Evolutionary conservation across 225 moss, liverwort and hornwort species (phyloP).

Genomic region (Asterella californica): DNA sequence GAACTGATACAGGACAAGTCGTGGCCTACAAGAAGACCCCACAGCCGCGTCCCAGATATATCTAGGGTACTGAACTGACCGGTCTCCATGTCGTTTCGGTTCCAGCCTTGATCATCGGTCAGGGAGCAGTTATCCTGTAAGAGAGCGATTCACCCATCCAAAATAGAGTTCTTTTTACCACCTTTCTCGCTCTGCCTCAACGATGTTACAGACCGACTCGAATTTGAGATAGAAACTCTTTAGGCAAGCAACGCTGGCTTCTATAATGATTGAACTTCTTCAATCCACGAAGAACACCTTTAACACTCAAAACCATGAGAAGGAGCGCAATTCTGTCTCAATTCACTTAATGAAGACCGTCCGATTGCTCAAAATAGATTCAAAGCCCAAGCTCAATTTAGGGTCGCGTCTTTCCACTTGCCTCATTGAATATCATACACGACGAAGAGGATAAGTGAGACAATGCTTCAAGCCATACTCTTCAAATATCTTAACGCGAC

Average conservation of each 20-base stretch:
- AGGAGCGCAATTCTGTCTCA: neutral
- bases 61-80: neutral
- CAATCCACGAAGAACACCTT: neutral
- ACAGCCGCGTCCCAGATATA: neutral
- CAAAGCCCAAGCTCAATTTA: neutral
- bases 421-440: neutral
- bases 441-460: neutral
- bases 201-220: neutral
- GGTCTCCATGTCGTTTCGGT: neutral
- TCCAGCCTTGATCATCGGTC: neutral
- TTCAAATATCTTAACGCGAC: neutral
- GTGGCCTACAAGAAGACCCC: neutral
- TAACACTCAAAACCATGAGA: no score
- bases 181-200: neutral
- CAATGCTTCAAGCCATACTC: slow-evolving; percentile 1
- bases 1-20: neutral
- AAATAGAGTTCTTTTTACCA: neutral
- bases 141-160: neutral
- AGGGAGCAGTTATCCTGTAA: neutral
- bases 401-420: slow-evolving; percentile 10
- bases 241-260: neutral
- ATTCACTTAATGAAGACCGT: neutral
- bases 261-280: neutral
- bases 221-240: neutral
- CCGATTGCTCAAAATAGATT: neutral